Conservation (phyloP, 257 asterid species). For the Cordia subcordata region DNA sequence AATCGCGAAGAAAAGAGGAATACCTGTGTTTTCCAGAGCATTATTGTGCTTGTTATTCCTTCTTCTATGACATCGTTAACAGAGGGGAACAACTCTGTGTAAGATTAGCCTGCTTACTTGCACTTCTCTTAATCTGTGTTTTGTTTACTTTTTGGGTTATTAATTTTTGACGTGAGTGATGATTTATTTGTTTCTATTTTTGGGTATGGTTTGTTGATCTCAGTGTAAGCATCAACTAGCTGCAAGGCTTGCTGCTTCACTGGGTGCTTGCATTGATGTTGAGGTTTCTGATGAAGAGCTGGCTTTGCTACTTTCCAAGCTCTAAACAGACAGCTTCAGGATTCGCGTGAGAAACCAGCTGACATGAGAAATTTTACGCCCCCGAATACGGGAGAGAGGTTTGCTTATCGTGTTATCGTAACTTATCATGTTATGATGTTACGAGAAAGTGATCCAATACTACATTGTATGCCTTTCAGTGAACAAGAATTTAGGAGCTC, state of each 20-base stretch:
- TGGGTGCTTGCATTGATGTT: conserved; percentile 51
- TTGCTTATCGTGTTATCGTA: no score
- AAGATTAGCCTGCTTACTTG: conserved; percentile 19
- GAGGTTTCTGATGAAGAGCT: conserved; percentile 76
- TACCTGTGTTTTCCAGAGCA: conserved; percentile 76
- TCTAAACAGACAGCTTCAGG: no score
- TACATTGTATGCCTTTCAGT: no score
- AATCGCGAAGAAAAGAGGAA: conserved; percentile 79
- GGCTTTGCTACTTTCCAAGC: conserved; percentile 57
- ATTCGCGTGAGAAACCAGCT: background rate
- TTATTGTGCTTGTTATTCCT: conserved; percentile 82
- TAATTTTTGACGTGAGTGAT: background rate
- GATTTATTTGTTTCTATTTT: background rate
- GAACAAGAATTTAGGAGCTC: no score
- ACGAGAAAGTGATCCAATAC: no score
- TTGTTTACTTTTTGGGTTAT: background rate
- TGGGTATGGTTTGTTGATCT: conserved; percentile 8
- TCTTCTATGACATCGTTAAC: conserved; percentile 87
- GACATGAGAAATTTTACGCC: no score
- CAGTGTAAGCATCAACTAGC: conserved; percentile 98
- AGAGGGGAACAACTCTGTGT: conserved; percentile 93
- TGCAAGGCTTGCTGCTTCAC: conserved; percentile 76
- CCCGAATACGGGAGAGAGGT: no score
- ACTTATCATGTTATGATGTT: no score
- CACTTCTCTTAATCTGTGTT: background rate